Conservation (phyloP, 176 grass and related monocot genomes). For the Eleusine coracana region DNA sequence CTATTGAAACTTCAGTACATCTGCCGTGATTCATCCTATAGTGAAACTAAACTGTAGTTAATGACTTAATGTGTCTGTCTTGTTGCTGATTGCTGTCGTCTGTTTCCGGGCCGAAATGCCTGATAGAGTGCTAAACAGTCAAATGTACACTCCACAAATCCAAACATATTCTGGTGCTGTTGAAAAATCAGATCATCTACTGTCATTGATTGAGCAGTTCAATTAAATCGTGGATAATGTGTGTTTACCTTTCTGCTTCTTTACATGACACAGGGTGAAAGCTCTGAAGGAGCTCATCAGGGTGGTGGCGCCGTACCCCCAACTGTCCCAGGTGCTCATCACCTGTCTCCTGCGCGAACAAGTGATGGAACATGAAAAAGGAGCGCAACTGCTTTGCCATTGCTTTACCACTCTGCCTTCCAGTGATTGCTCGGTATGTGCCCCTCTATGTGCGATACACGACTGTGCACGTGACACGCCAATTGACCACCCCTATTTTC, state of each 20-base stretch:
- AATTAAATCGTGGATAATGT: neutral
- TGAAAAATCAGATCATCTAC: neutral
- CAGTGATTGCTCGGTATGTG: slow-evolving; percentile 1
- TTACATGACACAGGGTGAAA: neutral
- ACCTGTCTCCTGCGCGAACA: neutral
- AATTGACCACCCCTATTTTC: neutral
- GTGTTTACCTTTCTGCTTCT: neutral
- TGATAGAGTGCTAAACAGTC: neutral
- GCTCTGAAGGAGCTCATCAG: neutral
- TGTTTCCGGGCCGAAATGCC: neutral
- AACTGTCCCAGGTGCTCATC: neutral
- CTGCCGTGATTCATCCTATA: neutral
- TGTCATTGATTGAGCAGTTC: neutral
- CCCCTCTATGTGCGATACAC: neutral
- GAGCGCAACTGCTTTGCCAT: neutral
- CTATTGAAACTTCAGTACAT: neutral
- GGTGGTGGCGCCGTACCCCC: neutral
- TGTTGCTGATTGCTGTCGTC: neutral
- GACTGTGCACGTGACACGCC: neutral
- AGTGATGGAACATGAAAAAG: neutral
- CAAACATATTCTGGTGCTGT: neutral
- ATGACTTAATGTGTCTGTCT: neutral
- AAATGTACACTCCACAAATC: neutral
- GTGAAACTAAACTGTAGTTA: neutral
- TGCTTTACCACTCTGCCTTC: slow-evolving; percentile 33